Percentiles rank a stretch among this genome's conserved stretches.
Evolutionary conservation across 768 basidiomycete genomes (phyloP).

Genomic region (Crepidotus variabilis): DNA sequence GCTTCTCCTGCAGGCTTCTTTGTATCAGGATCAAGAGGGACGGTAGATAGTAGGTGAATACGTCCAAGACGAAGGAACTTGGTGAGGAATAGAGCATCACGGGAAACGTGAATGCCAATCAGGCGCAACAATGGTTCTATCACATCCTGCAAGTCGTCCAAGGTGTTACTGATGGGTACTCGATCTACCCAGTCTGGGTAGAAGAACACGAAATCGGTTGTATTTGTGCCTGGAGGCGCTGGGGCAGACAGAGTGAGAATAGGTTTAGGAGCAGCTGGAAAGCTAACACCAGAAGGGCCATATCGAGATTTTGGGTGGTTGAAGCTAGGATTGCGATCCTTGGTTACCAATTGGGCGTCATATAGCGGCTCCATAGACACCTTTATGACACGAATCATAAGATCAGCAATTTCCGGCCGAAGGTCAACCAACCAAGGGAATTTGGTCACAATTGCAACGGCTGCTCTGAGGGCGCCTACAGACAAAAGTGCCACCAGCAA

Average conservation of each 20-base stretch:
- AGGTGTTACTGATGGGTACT: conserved; percentile 57
- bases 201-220: conserved; percentile 85
- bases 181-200: conserved; percentile 79
- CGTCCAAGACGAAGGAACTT: conserved; percentile 81
- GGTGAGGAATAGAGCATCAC: conserved; percentile 73
- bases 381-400: conserved; percentile 74
- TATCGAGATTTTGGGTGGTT: conserved; percentile 61
- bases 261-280: conserved; percentile 54
- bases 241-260: conserved; percentile 77
- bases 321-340: conserved; percentile 62
- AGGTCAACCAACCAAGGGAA: conserved; percentile 85
- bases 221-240: conserved; percentile 71
- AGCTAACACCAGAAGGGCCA: conserved; percentile 50
- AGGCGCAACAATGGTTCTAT: conserved; percentile 79
- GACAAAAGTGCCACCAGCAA: conserved; percentile 79
- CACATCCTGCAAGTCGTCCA: conserved; percentile 71
- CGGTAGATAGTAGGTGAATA: conserved; percentile 51
- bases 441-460: conserved; percentile 73
- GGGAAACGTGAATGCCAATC: conserved; percentile 75
- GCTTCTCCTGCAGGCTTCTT: conserved; percentile 54
- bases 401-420: conserved; percentile 80
- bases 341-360: conserved; percentile 43
- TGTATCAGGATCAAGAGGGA: conserved; percentile 53
- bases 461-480: conserved; percentile 78
- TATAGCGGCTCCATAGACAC: conserved; percentile 71